These are phyloP conservation scores for Xylaria scruposa DNA, from an alignment of 495 filamentous ascomycete genomes.

Conservation along the genomic window DNA sequence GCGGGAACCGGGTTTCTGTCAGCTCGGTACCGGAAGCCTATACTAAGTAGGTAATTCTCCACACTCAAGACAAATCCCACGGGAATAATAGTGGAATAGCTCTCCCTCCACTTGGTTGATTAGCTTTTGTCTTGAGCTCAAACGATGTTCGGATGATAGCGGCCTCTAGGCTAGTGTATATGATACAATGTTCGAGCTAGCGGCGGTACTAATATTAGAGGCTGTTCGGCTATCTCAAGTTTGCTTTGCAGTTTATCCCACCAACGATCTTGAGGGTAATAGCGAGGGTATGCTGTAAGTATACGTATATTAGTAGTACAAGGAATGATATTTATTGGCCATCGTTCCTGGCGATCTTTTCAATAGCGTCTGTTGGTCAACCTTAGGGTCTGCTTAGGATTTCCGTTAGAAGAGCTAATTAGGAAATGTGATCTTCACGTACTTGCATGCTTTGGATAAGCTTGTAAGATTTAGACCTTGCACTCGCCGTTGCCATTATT, in stretches of 20 bases:
- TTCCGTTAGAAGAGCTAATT: constrained; percentile 8
- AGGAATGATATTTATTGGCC: background rate
- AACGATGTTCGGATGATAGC: background rate
- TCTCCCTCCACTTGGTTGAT: background rate
- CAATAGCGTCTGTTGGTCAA: constrained; percentile 6
- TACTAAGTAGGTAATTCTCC: background rate
- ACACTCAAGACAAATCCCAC: background rate
- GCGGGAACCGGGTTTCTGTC: constrained; percentile 14
- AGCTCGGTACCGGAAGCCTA: constrained; percentile 9
- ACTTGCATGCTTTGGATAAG: background rate
- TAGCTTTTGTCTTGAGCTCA: background rate
- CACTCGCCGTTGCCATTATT: background rate
- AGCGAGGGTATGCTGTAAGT: background rate
- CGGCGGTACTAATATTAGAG: background rate
- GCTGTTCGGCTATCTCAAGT: background rate
- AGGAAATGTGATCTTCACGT: background rate
- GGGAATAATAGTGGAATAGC: background rate
- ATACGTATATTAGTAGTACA: background rate
- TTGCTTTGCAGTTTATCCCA: background rate
- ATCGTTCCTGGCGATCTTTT: background rate
- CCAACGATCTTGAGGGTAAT: background rate
- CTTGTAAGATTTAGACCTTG: background rate
- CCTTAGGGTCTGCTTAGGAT: background rate
- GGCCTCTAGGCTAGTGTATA: background rate
- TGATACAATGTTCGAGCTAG: background rate